Conservation (phyloP, 2,329 filamentous ascomycete genomes). For the Sphaerulina vaccinii region DNA sequence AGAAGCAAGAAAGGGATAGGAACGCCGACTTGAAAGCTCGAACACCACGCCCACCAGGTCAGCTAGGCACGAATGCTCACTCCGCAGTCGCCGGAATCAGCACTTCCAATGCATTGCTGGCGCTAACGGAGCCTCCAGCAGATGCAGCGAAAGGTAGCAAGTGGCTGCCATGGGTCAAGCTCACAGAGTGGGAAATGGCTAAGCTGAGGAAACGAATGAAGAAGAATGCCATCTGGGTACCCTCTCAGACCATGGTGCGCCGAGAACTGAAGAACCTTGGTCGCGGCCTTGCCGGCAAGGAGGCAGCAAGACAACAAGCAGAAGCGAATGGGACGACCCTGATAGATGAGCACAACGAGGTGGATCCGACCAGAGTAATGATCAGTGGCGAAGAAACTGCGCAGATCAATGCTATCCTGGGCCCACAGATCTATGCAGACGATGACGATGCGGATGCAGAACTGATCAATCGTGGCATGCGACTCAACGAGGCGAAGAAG, state of each 20-base stretch:
- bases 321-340: slow-evolving; percentile 65
- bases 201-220: slow-evolving; percentile 82
- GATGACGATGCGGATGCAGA: slow-evolving; percentile 58
- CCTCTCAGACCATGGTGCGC: slow-evolving; percentile 81
- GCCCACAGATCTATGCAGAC: slow-evolving; percentile 32
- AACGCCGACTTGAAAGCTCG: slow-evolving; percentile 45
- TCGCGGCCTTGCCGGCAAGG: slow-evolving; percentile 51
- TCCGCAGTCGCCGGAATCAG: slow-evolving; percentile 57
- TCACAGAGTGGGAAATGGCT: slow-evolving; percentile 68
- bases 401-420: slow-evolving; percentile 36
- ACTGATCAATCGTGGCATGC: slow-evolving; percentile 71
- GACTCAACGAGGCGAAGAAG: slow-evolving; percentile 75
- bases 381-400: slow-evolving; percentile 36
- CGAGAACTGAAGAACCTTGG: slow-evolving; percentile 71
- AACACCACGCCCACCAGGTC: slow-evolving; percentile 43
- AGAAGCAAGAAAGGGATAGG: slow-evolving; percentile 38
- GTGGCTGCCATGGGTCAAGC: slow-evolving; percentile 61
- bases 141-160: slow-evolving; percentile 61
- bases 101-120: slow-evolving; percentile 60
- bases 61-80: slow-evolving; percentile 54
- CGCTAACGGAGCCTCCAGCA: slow-evolving; percentile 58
- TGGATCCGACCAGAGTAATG: slow-evolving; percentile 37
- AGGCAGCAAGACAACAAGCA: slow-evolving; percentile 53
- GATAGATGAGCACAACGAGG: slow-evolving; percentile 54
- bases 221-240: slow-evolving; percentile 84